Percentiles rank a stretch among this genome's conserved stretches.
Evolutionary conservation across 192 early-diverging fungal genomes (phyloP).

Genomic region (Dimargaris cristalligena): DNA sequence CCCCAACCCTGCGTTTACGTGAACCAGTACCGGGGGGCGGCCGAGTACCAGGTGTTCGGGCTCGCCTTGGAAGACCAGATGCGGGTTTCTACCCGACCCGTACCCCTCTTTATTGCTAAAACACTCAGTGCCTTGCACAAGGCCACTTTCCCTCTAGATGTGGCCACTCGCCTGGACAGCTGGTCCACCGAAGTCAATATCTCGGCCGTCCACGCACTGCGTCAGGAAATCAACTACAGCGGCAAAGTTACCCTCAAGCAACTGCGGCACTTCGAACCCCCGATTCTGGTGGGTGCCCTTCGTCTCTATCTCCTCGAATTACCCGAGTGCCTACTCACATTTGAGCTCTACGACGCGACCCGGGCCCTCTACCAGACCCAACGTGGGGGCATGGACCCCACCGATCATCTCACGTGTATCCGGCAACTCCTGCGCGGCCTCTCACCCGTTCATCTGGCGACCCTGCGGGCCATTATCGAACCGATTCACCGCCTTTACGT

Average conservation of each 20-base stretch:
- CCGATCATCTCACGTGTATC: conserved; percentile 14
- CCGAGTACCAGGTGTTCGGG: conserved; percentile 63
- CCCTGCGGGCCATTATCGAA: conserved; percentile 21
- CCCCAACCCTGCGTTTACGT: conserved; percentile 56
- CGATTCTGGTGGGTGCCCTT: conserved; percentile 37
- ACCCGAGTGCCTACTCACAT: conserved; percentile 44
- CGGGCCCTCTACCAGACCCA: conserved; percentile 38
- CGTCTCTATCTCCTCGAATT: conserved; percentile 56
- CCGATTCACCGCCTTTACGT: conserved; percentile 16
- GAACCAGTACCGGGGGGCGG: conserved; percentile 46
- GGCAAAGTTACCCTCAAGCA: conserved; percentile 33
- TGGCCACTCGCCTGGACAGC: conserved; percentile 31
- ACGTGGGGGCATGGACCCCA: conserved; percentile 18
- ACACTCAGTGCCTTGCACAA: conserved; percentile 40
- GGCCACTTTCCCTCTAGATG: conserved; percentile 17
- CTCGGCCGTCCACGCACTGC: conserved; percentile 39
- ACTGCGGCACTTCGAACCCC: conserved; percentile 35
- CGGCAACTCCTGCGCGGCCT: conserved; percentile 17
- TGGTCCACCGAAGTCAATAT: conserved; percentile 46
- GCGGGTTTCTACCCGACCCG: conserved; percentile 34
- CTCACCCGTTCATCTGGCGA: conserved; percentile 21
- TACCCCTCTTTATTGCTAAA: conserved; percentile 43
- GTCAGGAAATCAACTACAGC: conserved; percentile 42
- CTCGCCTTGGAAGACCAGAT: conserved; percentile 52
- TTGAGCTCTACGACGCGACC: conserved; percentile 50